Conservation (phyloP, 2,329 filamentous ascomycete genomes). For the Penicillium sp. region DNA sequence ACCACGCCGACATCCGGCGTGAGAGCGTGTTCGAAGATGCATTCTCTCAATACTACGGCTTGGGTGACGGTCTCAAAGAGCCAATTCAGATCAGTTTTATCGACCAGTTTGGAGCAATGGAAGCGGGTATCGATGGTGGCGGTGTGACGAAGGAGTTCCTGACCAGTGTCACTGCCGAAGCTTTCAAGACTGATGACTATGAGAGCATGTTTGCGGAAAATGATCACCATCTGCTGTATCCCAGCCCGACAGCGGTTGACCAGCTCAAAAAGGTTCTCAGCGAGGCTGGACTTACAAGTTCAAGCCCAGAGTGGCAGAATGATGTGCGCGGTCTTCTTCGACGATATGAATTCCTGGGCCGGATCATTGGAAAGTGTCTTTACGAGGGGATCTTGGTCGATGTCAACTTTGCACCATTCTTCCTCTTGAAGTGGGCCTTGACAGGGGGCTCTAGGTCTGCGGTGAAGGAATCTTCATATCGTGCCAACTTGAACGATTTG, state of each 20-base stretch:
- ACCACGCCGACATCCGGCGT: constrained; percentile 77
- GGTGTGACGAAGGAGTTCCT: constrained; percentile 98
- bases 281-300: constrained; percentile 51
- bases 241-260: constrained; percentile 76
- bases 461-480: constrained; percentile 69
- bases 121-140: constrained; percentile 94
- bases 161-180: constrained; percentile 80
- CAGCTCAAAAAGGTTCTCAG: constrained; percentile 61
- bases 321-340: constrained; percentile 61
- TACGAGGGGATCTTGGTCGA: constrained; percentile 97
- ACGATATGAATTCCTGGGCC: constrained; percentile 86
- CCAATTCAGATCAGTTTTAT: constrained; percentile 96
- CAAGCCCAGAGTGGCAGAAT: constrained; percentile 56
- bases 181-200: constrained; percentile 62
- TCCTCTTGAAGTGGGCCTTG: constrained; percentile 90
- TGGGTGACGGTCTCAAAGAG: constrained; percentile 84
- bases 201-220: constrained; percentile 76
- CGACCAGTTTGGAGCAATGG: constrained; percentile 78
- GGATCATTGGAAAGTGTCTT: constrained; percentile 91
- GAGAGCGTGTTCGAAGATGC: constrained; percentile 82
- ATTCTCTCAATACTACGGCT: constrained; percentile 73
- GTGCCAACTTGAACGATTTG: constrained; percentile 91
- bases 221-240: constrained; percentile 80
- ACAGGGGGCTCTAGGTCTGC: constrained; percentile 63
- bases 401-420: constrained; percentile 90